Percentiles rank a stretch among this genome's conserved stretches.
phyloP scores from a whole-genome alignment of 352 stramenopile species.

The Pythium insidiosum region DNA sequence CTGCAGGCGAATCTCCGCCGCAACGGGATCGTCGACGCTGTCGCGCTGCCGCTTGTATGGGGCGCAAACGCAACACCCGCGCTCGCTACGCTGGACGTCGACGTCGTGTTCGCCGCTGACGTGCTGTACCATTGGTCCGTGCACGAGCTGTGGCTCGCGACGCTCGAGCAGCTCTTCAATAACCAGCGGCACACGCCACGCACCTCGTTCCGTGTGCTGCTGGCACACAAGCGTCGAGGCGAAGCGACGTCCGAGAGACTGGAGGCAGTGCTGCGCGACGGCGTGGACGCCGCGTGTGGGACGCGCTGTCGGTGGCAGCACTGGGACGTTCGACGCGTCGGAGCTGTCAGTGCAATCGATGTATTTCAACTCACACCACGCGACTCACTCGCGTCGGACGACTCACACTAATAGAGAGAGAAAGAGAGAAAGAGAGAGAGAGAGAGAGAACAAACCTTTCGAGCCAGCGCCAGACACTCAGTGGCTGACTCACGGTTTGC shows the following conservation, averaged over 20 bases:
- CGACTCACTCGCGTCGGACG: no score
- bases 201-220: constrained; percentile 13
- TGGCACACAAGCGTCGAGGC: constrained; percentile 52
- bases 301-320: constrained; percentile 16
- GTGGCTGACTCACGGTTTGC: no score
- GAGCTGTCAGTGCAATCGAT: constrained; percentile 12
- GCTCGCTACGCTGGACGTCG: neutral
- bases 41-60: constrained; percentile 23
- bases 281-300: neutral
- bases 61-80: constrained; percentile 4
- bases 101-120: constrained; percentile 37
- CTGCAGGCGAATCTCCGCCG: constrained; percentile 23
- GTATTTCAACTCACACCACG: constrained; percentile 16
- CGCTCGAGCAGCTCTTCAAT: constrained; percentile 13
- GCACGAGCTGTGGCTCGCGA: constrained; percentile 32
- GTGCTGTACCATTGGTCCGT: constrained; percentile 58
- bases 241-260: constrained; percentile 16
- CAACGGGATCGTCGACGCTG: constrained; percentile 7
- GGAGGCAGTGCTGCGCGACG: constrained; percentile 15
- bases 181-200: neutral
- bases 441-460: no score
- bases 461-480: no score
- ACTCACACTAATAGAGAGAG: no score
- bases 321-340: constrained; percentile 16
- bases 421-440: no score